Conservation (phyloP, 257 asterid genomes). For the Solanum paucissectum region DNA sequence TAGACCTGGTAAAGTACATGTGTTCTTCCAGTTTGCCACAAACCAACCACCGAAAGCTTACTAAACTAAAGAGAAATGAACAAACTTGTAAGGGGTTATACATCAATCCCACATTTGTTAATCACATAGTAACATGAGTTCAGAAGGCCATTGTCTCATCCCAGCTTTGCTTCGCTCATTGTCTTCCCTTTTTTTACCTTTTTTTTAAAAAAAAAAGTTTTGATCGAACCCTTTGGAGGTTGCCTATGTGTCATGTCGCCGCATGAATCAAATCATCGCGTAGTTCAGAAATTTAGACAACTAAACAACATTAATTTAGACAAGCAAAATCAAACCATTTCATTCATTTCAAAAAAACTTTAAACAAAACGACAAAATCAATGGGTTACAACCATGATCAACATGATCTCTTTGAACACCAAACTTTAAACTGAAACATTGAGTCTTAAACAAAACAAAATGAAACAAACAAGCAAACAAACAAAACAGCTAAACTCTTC, state of each 20-base stretch:
- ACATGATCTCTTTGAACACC: no score
- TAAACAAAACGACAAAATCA: no score
- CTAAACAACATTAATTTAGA: no score
- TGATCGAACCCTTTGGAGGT: not conserved
- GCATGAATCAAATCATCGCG: not conserved
- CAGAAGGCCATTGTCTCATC: not conserved
- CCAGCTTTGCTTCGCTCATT: not conserved
- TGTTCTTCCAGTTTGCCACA: not conserved
- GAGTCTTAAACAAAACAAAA: no score
- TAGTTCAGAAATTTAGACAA: not conserved
- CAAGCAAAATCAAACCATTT: not conserved
- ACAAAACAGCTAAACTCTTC: not conserved
- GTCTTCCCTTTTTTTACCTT: not conserved
- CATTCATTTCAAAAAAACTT: not conserved
- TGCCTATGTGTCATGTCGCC: not conserved
- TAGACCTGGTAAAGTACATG: no score
- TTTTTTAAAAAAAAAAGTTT: accelerated
- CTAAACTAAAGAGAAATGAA: not conserved
- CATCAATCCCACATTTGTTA: not conserved
- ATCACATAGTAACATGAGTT: no score
- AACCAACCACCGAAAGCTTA: not conserved
- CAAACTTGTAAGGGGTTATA: not conserved
- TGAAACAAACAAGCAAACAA: no score
- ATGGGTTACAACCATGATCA: no score
- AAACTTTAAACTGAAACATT: no score